Conservation (phyloP, 805 yeast genomes). For the Starmerella kuoi region DNA sequence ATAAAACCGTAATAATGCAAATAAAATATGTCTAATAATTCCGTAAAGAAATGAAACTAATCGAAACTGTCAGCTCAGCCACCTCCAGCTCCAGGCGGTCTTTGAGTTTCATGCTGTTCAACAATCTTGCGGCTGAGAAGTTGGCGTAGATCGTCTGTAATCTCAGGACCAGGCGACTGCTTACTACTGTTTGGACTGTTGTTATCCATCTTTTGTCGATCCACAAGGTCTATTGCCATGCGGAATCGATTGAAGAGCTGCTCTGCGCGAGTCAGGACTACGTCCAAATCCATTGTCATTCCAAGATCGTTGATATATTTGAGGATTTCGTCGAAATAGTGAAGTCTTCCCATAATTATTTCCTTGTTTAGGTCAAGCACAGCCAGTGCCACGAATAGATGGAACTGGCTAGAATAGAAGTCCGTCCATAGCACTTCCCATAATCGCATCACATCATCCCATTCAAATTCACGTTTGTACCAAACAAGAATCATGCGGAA, state of each 20-base stretch:
- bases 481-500: conserved; percentile 91
- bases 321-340: conserved; percentile 78
- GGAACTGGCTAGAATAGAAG: conserved; percentile 73
- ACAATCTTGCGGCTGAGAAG: conserved; percentile 51
- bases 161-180: conserved; percentile 18
- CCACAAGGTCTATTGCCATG: conserved; percentile 68
- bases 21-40: too few species aligned
- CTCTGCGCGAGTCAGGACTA: conserved; percentile 73
- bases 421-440: conserved; percentile 95
- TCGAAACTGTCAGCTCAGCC: too few species aligned
- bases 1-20: too few species aligned
- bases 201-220: conserved; percentile 28
- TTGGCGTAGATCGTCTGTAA: conserved; percentile 43
- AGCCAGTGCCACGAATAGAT: conserved; percentile 74
- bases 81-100: conserved; percentile 31
- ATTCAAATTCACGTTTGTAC: conserved; percentile 83
- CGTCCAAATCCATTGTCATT: conserved; percentile 61
- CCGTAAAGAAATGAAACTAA: too few species aligned
- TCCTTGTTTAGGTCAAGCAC: conserved; percentile 79
- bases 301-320: conserved; percentile 86
- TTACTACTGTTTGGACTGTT: not conserved
- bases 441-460: conserved; percentile 61
- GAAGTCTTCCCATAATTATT: conserved; percentile 59
- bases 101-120: conserved; percentile 46
- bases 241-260: conserved; percentile 66